These are phyloP conservation scores for Beauveria sp. DNA, from an alignment of 2,329 filamentous ascomycete genomes.

Conservation along the genomic window DNA sequence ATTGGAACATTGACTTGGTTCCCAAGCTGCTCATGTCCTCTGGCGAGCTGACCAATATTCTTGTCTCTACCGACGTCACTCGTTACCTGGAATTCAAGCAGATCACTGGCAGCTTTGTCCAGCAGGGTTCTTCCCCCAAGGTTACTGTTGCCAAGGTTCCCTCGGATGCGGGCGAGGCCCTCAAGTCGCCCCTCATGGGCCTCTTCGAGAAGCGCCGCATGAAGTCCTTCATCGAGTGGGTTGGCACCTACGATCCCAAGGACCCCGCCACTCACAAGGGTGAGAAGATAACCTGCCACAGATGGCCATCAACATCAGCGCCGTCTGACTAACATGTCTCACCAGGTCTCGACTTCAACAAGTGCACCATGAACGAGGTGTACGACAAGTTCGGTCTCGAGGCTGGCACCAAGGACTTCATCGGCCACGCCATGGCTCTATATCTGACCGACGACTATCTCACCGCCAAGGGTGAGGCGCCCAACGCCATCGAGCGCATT, in stretches of 20 bases:
- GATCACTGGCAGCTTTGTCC: slow-evolving; percentile 92
- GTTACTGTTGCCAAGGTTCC: slow-evolving; percentile 96
- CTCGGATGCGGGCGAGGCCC: slow-evolving; percentile 81
- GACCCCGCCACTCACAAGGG: slow-evolving; percentile 86
- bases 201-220: slow-evolving; percentile 96
- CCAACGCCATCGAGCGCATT: slow-evolving; percentile 85
- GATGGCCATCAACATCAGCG: neutral
- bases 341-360: slow-evolving; percentile 69
- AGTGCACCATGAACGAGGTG: slow-evolving; percentile 91
- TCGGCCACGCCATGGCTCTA: slow-evolving; percentile 96
- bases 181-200: slow-evolving; percentile 91
- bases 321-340: neutral
- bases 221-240: slow-evolving; percentile 94
- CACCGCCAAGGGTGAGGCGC: slow-evolving; percentile 60
- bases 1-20: slow-evolving; percentile 99
- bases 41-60: slow-evolving; percentile 95
- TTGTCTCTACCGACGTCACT: slow-evolving; percentile 90
- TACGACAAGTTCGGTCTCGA: slow-evolving; percentile 98
- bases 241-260: slow-evolving; percentile 75
- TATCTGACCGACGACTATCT: slow-evolving; percentile 90
- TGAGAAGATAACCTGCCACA: slow-evolving; percentile 32
- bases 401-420: slow-evolving; percentile 82
- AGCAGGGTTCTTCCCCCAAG: slow-evolving; percentile 74
- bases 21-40: slow-evolving; percentile 99
- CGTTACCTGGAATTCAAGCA: slow-evolving; percentile 89